These are phyloP conservation scores for Termitomyces sp. DNA, from an alignment of 768 basidiomycete species.

Conservation along the genomic window DNA sequence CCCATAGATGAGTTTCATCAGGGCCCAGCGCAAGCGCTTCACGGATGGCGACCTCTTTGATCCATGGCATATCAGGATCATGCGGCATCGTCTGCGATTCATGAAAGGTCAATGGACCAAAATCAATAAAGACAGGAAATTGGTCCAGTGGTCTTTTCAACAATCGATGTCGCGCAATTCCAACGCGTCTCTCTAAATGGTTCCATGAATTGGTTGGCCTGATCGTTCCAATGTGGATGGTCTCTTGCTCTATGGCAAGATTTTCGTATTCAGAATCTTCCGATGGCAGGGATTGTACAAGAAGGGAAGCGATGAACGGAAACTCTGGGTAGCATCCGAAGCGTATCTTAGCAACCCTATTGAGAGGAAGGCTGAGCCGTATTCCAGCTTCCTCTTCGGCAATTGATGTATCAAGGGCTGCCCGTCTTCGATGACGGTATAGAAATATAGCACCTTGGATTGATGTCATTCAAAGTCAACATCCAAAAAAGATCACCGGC, in stretches of 20 bases:
- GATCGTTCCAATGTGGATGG: slow-evolving; percentile 26
- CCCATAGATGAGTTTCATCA: slow-evolving; percentile 28
- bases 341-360: slow-evolving; percentile 24
- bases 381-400: slow-evolving; percentile 30
- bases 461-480: background rate
- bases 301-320: slow-evolving; percentile 20
- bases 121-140: slow-evolving; percentile 32
- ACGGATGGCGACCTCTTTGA: slow-evolving; percentile 25
- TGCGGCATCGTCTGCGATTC: slow-evolving; percentile 13
- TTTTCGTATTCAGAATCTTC: slow-evolving; percentile 17
- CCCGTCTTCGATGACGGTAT: slow-evolving; percentile 35
- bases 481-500: slow-evolving; percentile 16
- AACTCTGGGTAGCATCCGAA: slow-evolving; percentile 20
- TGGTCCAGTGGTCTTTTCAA: slow-evolving; percentile 6
- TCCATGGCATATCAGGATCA: slow-evolving; percentile 8
- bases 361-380: slow-evolving; percentile 40
- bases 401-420: slow-evolving; percentile 22
- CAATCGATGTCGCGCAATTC: slow-evolving; percentile 22
- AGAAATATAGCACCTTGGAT: slow-evolving; percentile 38
- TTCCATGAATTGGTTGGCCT: slow-evolving; percentile 19
- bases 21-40: slow-evolving; percentile 23
- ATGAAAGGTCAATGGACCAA: slow-evolving; percentile 33
- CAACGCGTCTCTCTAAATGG: slow-evolving; percentile 20
- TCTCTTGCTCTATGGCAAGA: slow-evolving; percentile 16
- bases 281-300: slow-evolving; percentile 14